Evolutionary conservation across 2,329 filamentous ascomycete species (phyloP), one percentile per base, ranked within the genome.

Genomic region (Diplodia sapinea): DNA sequence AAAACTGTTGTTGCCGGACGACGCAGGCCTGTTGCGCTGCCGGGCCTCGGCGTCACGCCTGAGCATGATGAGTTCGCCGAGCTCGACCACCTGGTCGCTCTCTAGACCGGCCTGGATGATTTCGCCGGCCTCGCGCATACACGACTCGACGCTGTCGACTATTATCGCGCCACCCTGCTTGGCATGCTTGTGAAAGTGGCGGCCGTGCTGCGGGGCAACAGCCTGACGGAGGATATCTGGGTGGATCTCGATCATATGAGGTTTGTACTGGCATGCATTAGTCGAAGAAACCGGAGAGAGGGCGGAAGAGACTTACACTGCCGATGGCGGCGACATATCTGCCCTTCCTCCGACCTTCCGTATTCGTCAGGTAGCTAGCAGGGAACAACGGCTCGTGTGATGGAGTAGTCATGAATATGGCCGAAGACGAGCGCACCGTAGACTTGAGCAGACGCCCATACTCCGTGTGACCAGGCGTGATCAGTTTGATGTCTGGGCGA

Each of bases 331-430:
- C 85, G 63, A 94, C 87, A 71, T 94, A 84, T 31, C 91, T 80
- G 1, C 90, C 90, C 75, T 91, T 92, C 71, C 85, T 87, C 36
- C 90, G 80, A 0, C 88, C 91, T 71, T 91, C 89, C 7, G 86
- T 84, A 67, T 85, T 90, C 0, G 91, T 96, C 62, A 97, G 83
- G 69, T 91, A 88, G 12, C 84, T 79, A 0, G 85, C 82, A 0
- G 94, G 91, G 74, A 97, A 98, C 1, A 97, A 81, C 1, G 91
- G 91, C 40, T 86, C 82, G 0, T 84, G 86, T 0, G 89, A 90
- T 0, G 94, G 92, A 1, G 93, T 97, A 71, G 92, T 96, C 80
- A 92, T 94, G 80, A 96, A 95, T 47, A 98, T 91, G 11, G 91
- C 90, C 73, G 95, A 92, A 0, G 91, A 87, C 9, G 86, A 87